Evolutionary conservation across 108 stramenopile genomes (phyloP).

Genomic region (Pseudonitzschia multiseries): DNA sequence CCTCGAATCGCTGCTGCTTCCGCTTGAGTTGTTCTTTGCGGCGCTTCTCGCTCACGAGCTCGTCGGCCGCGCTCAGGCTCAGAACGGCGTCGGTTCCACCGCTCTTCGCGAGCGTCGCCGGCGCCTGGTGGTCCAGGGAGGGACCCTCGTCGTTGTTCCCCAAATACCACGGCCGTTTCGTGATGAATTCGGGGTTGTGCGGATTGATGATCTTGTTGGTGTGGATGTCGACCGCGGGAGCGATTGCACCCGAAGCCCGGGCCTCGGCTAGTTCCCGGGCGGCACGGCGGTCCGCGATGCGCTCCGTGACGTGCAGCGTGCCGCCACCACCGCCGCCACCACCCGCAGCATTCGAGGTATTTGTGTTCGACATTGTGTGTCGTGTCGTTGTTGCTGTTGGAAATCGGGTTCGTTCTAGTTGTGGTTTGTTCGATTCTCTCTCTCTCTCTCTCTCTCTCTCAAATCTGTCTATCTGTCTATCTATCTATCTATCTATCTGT

Average conservation of each 20-base stretch:
- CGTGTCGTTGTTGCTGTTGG: too few relatives aligned
- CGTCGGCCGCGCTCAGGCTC: constrained; percentile 60
- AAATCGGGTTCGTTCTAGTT: too few relatives aligned
- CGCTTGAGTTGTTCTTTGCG: constrained; percentile 41
- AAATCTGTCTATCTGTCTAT: too few relatives aligned
- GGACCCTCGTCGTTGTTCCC: constrained; percentile 79
- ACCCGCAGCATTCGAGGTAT: too few relatives aligned
- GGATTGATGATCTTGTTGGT: constrained; percentile 97
- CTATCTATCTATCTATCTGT: too few relatives aligned
- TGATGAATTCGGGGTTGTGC: constrained; percentile 99
- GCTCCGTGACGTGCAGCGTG: constrained; percentile 56
- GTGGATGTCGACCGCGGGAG: constrained; percentile 88
- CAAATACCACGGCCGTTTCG: constrained; percentile 98
- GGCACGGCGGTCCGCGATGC: constrained; percentile 61
- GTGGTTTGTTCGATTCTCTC: too few relatives aligned
- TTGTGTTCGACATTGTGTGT: too few relatives aligned
- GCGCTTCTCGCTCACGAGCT: constrained; percentile 57
- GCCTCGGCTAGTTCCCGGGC: constrained; percentile 73
- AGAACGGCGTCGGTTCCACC: constrained; percentile 48
- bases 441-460: too few relatives aligned
- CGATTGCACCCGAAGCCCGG: constrained; percentile 72
- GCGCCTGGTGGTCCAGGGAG: constrained; percentile 89
- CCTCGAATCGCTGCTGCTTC: constrained; percentile 46
- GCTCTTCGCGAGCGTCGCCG: constrained; percentile 41
- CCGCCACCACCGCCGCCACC: background rate